Percentiles rank a stretch among this genome's conserved stretches.
Conservation (phyloP, 164 flowering plant genomes). For the Vitis vinifera region ASM3070453v1 NC_081805.1:12861501-12862000, state of each 20-base stretch:
- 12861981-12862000: background rate
- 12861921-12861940: too few relatives aligned
- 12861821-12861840: too few relatives aligned
- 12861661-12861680: conserved; percentile 90
- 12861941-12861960: too few relatives aligned
- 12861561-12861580: conserved; percentile 96
- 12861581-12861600: conserved; percentile 99
- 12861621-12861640: conserved; percentile 91
- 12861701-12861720: conserved; percentile 10
- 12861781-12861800: too few relatives aligned
- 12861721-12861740: background rate
- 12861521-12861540: conserved; percentile 95
- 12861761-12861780: background rate
- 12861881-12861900: too few relatives aligned
- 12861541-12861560: conserved; percentile 96
- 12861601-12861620: conserved; percentile 80
- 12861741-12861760: background rate
- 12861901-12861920: too few relatives aligned
- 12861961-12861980: background rate
- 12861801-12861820: too few relatives aligned
- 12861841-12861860: too few relatives aligned
- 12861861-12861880: too few relatives aligned
- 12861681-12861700: conserved; percentile 92
- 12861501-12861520: conserved; percentile 93
- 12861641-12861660: conserved; percentile 96